phyloP scores from a whole-genome alignment of 169 alveolate species.

The Toxoplasma gondii region DNA sequence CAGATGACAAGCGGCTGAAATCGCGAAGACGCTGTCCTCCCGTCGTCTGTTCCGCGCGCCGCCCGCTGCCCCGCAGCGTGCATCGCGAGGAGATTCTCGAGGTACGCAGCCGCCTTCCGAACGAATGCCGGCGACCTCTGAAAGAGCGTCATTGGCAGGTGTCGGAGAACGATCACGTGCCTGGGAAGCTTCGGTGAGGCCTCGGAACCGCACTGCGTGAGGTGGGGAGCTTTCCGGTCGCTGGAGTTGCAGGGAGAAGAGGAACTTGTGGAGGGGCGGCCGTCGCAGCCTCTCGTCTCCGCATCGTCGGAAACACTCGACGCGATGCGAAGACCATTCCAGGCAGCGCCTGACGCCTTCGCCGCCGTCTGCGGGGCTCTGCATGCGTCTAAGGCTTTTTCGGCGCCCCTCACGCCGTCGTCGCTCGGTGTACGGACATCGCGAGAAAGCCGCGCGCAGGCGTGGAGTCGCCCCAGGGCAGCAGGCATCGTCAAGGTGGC shows the following conservation, averaged over 20 bases:
- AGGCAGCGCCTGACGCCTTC: not conserved
- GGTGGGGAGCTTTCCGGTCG: not conserved
- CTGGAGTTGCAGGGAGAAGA: not conserved
- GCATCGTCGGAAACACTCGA: not conserved
- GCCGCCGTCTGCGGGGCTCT: not conserved
- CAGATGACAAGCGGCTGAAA: constrained; percentile 53
- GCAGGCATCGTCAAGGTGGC: not conserved
- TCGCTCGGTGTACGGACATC: not conserved
- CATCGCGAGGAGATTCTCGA: not conserved
- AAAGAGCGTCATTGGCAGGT: constrained; percentile 29
- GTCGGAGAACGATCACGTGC: constrained; percentile 40
- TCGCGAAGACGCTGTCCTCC: not conserved
- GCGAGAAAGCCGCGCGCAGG: not conserved
- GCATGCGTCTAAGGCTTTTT: not conserved
- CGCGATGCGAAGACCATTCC: not conserved
- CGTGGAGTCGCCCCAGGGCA: not conserved
- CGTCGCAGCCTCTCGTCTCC: not conserved
- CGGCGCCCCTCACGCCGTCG: not conserved
- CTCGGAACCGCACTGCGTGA: not conserved
- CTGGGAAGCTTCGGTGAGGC: not conserved
- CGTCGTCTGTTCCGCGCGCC: not conserved
- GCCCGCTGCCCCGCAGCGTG: not conserved
- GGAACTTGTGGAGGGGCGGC: not conserved
- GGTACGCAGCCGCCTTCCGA: not conserved
- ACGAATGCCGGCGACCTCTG: constrained; percentile 38